These are phyloP conservation scores for Kodamaea lidongshanica DNA, from an alignment of 805 yeast genomes.

Conservation along the genomic window DNA sequence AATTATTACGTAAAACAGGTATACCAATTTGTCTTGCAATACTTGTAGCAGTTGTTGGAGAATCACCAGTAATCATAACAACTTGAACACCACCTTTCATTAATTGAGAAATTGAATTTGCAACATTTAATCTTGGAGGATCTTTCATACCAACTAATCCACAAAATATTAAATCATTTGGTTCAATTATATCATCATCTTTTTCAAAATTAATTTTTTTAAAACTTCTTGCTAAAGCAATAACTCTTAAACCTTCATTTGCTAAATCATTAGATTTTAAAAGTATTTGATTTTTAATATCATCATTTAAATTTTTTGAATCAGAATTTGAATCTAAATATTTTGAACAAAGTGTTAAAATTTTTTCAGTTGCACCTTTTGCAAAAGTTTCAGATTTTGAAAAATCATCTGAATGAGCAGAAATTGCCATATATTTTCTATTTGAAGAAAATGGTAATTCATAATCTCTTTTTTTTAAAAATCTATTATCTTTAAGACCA, in stretches of 20 bases:
- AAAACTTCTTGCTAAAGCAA: slow-evolving; percentile 63
- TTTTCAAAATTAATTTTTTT: slow-evolving; percentile 27
- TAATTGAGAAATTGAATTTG: slow-evolving; percentile 63
- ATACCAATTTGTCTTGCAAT: slow-evolving; percentile 89
- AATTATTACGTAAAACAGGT: slow-evolving; percentile 58
- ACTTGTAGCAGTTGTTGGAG: slow-evolving; percentile 77
- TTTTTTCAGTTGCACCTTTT: slow-evolving; percentile 86
- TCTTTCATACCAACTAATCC: slow-evolving; percentile 96
- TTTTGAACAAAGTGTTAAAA: slow-evolving; percentile 54
- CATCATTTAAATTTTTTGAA: slow-evolving; percentile 50
- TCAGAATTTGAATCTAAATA: slow-evolving; percentile 58
- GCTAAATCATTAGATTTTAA: slow-evolving; percentile 64
- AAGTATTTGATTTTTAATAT: slow-evolving; percentile 40
- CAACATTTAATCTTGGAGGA: slow-evolving; percentile 91
- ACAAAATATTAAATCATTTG: slow-evolving; percentile 62
- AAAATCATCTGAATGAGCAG: slow-evolving; percentile 54
- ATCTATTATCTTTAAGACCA: slow-evolving; percentile 66
- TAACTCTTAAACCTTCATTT: slow-evolving; percentile 74
- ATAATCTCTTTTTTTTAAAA: slow-evolving; percentile 48
- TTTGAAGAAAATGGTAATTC: slow-evolving; percentile 83
- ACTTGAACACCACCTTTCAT: slow-evolving; percentile 93
- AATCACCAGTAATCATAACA: slow-evolving; percentile 97
- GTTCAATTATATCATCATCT: slow-evolving; percentile 32
- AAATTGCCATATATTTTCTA: slow-evolving; percentile 88
- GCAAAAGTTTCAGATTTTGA: slow-evolving; percentile 55